Conservation (phyloP, 2,329 filamentous ascomycete species). For the Pestalotiopsis sp. region DNA sequence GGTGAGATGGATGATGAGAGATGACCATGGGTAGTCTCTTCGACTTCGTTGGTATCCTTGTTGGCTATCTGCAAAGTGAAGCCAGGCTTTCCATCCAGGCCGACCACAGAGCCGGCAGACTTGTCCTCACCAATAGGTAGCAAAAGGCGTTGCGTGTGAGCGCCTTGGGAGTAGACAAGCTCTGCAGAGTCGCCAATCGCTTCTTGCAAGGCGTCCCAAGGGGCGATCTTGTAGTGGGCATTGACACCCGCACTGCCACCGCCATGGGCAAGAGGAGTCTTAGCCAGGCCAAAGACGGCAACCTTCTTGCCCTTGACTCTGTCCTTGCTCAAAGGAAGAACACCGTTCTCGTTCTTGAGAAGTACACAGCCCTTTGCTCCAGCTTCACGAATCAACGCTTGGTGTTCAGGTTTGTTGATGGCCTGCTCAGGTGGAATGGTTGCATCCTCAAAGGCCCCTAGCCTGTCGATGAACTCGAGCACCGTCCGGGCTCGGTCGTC, state of each 20-base stretch:
- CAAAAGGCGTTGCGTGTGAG: constrained; percentile 21
- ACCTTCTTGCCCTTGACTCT: constrained; percentile 33
- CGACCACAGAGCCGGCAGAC: constrained; percentile 29
- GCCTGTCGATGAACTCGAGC: constrained; percentile 30
- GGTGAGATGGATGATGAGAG: constrained; percentile 26
- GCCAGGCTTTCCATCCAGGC: constrained; percentile 34
- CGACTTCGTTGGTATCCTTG: constrained; percentile 25
- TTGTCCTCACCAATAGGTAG: constrained; percentile 25
- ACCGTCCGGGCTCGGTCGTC: constrained; percentile 32
- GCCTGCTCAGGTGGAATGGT: constrained; percentile 29
- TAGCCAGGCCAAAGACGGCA: constrained; percentile 22
- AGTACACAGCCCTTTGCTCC: constrained; percentile 64
- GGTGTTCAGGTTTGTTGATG: constrained; percentile 33
- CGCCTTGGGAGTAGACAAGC: constrained; percentile 26
- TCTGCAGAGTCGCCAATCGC: constrained; percentile 17
- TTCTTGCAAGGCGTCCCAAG: constrained; percentile 19
- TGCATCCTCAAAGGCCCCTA: constrained; percentile 23
- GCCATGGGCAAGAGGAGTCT: constrained; percentile 20
- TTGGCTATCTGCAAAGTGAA: constrained; percentile 35
- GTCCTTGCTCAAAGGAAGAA: constrained; percentile 54
- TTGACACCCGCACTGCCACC: constrained; percentile 19
- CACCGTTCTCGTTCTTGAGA: constrained; percentile 61
- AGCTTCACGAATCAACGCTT: constrained; percentile 50
- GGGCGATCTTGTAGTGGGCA: constrained; percentile 20
- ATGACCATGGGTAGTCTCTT: constrained; percentile 26